Percentiles rank a stretch among this genome's conserved stretches.
phyloP scores from a whole-genome alignment of 306 rosid species.

The Gleditsia sinensis region DNA sequence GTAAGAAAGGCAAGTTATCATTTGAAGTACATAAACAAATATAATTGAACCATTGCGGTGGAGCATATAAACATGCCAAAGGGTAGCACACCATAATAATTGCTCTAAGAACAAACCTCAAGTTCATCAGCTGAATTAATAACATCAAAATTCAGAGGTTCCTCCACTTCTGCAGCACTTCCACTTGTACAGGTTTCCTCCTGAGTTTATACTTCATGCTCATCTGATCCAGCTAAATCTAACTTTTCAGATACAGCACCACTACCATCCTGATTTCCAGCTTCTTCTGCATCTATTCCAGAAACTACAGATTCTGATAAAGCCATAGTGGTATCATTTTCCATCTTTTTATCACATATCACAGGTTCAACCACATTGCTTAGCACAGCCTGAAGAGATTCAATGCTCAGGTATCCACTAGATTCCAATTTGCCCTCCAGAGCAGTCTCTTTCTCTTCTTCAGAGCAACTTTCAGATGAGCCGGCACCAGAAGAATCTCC shows the following conservation, averaged over 20 bases:
- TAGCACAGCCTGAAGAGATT: constrained; percentile 19
- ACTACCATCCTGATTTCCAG: constrained; percentile 36
- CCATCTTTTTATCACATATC: constrained; percentile 32
- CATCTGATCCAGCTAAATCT: constrained; percentile 40
- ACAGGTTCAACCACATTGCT: constrained; percentile 31
- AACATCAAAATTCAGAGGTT: constrained; percentile 61
- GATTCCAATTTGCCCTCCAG: constrained; percentile 41
- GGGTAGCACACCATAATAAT: neutral
- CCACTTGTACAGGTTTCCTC: constrained; percentile 48
- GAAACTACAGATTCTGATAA: constrained; percentile 36
- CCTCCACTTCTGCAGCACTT: constrained; percentile 40
- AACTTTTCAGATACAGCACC: constrained; percentile 37
- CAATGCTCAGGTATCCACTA: constrained; percentile 32
- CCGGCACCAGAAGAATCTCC: constrained; percentile 52
- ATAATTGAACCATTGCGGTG: neutral
- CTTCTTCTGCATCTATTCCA: constrained; percentile 39
- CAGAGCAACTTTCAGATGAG: constrained; percentile 69
- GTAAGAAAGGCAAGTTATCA: neutral
- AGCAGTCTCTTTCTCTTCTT: constrained; percentile 68
- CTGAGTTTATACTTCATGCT: constrained; percentile 36
- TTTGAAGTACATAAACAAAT: neutral
- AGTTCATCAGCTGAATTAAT: constrained; percentile 73
- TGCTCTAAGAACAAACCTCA: constrained; percentile 70
- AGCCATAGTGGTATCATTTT: constrained; percentile 27
- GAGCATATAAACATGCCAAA: neutral